A percentile compares a stretch with the other conserved stretches of the same genome.
These are phyloP conservation scores for Candida freyschussii DNA, from an alignment of 1,139 yeast genomes.

Conservation along the genomic window DNA sequence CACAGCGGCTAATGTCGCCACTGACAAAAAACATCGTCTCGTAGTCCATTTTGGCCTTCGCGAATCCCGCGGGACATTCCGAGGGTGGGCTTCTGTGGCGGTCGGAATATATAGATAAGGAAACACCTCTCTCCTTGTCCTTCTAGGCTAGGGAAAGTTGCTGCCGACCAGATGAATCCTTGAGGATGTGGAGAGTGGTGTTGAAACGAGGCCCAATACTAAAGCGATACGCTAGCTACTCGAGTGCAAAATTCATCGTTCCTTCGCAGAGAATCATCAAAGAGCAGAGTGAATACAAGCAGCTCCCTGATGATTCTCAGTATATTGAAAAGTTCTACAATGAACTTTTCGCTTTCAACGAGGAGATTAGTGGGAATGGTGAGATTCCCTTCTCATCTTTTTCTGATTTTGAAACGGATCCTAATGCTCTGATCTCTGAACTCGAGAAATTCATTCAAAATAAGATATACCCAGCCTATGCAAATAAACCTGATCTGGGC, in stretches of 20 bases:
- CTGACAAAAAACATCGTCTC: no score
- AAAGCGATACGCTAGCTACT: not conserved
- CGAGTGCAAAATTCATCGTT: conserved; percentile 11
- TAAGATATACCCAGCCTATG: conserved; percentile 24
- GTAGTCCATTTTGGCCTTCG: no score
- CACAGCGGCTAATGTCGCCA: no score
- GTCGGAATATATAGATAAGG: no score
- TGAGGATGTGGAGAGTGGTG: no score
- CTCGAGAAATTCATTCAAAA: conserved; percentile 27
- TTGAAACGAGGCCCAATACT: no score
- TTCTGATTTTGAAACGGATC: conserved; percentile 29
- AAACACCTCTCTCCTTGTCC: no score
- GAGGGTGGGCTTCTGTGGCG: no score
- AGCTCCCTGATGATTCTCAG: conserved; percentile 45
- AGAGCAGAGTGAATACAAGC: conserved; percentile 32
- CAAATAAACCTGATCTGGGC: conserved; percentile 19
- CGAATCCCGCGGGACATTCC: no score
- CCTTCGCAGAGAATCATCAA: conserved; percentile 21
- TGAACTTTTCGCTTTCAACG: conserved; percentile 33
- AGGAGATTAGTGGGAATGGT: conserved; percentile 23
- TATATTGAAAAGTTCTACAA: conserved; percentile 41
- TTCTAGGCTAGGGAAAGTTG: no score
- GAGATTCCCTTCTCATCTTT: conserved; percentile 28
- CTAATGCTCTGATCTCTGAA: conserved; percentile 22
- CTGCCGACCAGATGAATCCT: no score